phyloP scores from a whole-genome alignment of 1,284 basidiomycete genomes.

The Melanopsichium pennsylvanicum region DNA sequence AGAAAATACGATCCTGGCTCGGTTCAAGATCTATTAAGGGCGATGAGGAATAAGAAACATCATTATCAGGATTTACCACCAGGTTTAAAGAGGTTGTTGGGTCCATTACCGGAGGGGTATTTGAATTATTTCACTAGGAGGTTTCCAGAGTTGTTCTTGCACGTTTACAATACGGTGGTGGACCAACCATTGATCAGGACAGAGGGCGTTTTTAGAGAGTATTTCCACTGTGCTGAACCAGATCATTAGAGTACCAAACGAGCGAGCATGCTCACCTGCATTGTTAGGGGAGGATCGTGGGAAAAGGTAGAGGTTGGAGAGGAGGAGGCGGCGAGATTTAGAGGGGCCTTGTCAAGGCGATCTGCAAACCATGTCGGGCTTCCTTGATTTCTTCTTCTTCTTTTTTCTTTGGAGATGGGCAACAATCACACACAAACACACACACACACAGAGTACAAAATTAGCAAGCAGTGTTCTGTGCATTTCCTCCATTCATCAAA shows the following conservation, averaged over 20 bases:
- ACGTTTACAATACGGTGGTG: constrained; percentile 83
- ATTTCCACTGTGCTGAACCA: constrained; percentile 49
- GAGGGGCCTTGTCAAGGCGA: too few relatives aligned
- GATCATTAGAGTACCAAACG: constrained; percentile 25
- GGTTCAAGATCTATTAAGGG: constrained; percentile 89
- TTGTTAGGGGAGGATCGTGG: too few relatives aligned
- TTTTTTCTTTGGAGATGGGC: too few relatives aligned
- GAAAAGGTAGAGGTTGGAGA: too few relatives aligned
- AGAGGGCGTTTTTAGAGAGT: constrained; percentile 55
- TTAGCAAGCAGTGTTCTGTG: too few relatives aligned
- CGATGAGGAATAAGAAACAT: constrained; percentile 97
- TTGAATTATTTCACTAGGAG: constrained; percentile 88
- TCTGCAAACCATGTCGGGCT: too few relatives aligned
- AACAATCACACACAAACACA: too few relatives aligned
- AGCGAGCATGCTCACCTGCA: too few relatives aligned
- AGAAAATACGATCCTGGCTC: constrained; percentile 89
- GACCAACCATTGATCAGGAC: constrained; percentile 55
- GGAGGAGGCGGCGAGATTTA: too few relatives aligned
- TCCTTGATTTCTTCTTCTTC: too few relatives aligned
- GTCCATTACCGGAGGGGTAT: constrained; percentile 90
- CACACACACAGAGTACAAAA: too few relatives aligned
- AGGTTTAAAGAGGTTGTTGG: constrained; percentile 83
- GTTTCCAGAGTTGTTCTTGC: constrained; percentile 89
- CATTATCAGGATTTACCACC: constrained; percentile 96
- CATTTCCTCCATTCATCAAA: neutral